These are phyloP conservation scores for Prunus campanulata DNA, from an alignment of 306 rosid genomes.

Conservation along the genomic window DNA sequence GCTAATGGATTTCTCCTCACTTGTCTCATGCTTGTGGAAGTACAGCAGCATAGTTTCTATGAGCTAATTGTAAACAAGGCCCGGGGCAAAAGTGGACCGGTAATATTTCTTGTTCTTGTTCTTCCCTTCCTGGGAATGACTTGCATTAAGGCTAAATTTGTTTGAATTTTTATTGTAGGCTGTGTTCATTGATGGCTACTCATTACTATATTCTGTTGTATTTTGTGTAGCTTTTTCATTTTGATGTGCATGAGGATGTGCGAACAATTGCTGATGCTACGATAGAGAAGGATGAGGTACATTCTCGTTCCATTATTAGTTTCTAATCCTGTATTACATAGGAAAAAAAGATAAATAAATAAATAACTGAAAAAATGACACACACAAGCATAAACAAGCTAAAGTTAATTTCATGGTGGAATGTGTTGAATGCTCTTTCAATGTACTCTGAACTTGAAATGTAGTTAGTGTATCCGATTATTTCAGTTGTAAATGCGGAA, in stretches of 20 bases:
- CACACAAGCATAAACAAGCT: neutral
- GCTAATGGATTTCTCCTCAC: constrained; percentile 21
- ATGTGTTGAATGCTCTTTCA: neutral
- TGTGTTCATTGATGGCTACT: constrained; percentile 17
- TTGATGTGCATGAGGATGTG: constrained; percentile 96
- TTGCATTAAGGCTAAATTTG: neutral
- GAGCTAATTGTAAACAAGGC: constrained; percentile 91
- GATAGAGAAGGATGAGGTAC: constrained; percentile 94
- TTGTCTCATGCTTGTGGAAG: constrained; percentile 24
- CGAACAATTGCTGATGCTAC: constrained; percentile 96
- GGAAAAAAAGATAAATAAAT: no score
- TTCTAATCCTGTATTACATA: neutral
- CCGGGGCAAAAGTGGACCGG: constrained; percentile 98
- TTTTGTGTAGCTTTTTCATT: constrained; percentile 77
- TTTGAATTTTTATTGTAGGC: neutral
- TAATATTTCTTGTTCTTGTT: constrained; percentile 18
- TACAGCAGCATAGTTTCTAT: constrained; percentile 96
- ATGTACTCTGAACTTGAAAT: neutral
- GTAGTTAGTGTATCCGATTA: neutral
- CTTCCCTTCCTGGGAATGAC: neutral
- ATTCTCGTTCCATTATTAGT: constrained; percentile 8
- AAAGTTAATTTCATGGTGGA: neutral
- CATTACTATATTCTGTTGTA: constrained; percentile 1
- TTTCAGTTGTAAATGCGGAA: neutral
- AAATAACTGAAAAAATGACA: neutral